Base-by-base conservation (phyloP, 2,329 filamentous ascomycete genomes). In the Acrodontium crateriforme region DNA sequence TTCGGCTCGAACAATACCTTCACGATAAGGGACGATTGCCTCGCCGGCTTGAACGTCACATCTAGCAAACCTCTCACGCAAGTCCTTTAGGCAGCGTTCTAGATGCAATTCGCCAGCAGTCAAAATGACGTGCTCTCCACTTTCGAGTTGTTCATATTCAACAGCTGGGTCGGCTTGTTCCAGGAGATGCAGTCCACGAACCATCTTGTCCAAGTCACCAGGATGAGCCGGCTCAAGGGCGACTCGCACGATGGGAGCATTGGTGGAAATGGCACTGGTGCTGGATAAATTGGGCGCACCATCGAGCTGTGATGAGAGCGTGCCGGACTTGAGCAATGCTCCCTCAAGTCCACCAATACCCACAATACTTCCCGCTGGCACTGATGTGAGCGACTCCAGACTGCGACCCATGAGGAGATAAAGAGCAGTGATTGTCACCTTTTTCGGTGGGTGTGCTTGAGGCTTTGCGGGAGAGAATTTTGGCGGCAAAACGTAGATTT, bases 351-450 rank as follows among this genome's bases (percentile, higher is more conserved):
- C 89, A 17, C 78, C 83, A 30, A 98, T 89, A 14, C 89, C 89
- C 48, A 98, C 95, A 4, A 98, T 79, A 6, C 92, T 85, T 23
- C 89, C 89, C 1, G 89, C 87, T 5, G 87, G 87, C 0, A 95
- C 87, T 0, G 78, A 78, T 10, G 72, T 69, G 0, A 98, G 68
- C 1, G 77, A 69, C 48, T 95, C 87, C 4, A 98, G 62, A 33
- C 78, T 78, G 33, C 87, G 71, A 16, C 89, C 89, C 89, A 98
- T 98, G 29, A 98, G 72, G 51, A 98, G 75, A 54, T 98, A 98
- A 2, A 98, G 63, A 2, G 81, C 81, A 10, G 76, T 85, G 27
- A 98, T 74, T 1, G 73, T 87, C 19, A 92, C 75, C 49, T 85
- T 84, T 40, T 79, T 69, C 0, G 85, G 84, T 0, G 84, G 81